Evolutionary conservation across 2,329 filamentous ascomycete species (phyloP).

Genomic region (Mycosphaerella sp.): DNA sequence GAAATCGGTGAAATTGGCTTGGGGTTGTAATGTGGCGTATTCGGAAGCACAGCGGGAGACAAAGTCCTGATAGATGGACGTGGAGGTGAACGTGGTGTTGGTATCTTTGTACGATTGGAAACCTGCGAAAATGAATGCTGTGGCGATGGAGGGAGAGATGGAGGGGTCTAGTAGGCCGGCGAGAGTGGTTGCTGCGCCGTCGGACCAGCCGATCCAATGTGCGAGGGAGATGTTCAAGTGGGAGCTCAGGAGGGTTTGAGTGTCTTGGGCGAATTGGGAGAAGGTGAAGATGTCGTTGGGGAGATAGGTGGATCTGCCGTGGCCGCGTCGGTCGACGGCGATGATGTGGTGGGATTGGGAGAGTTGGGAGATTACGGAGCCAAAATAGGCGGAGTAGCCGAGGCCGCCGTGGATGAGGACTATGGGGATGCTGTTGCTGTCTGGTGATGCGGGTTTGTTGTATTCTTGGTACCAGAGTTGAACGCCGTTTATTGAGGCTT

Average conservation of each 20-base stretch:
- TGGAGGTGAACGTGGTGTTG: constrained; percentile 35
- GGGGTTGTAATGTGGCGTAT: constrained; percentile 36
- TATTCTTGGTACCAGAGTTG: constrained; percentile 42
- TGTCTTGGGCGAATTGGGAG: constrained; percentile 37
- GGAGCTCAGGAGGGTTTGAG: constrained; percentile 31
- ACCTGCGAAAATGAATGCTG: constrained; percentile 40
- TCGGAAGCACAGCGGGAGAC: constrained; percentile 35
- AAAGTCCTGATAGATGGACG: constrained; percentile 34
- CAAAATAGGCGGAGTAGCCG: constrained; percentile 41
- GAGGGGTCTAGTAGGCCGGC: constrained; percentile 34
- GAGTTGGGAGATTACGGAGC: constrained; percentile 36
- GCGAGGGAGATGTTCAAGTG: constrained; percentile 30
- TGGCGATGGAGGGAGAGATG: constrained; percentile 33
- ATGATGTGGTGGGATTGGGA: constrained; percentile 37
- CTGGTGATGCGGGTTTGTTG: constrained; percentile 30
- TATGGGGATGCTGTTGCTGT: constrained; percentile 31
- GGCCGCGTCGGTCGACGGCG: constrained; percentile 40
- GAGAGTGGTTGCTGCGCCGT: constrained; percentile 39
- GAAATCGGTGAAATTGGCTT: constrained; percentile 36
- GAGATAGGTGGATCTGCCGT: constrained; percentile 39
- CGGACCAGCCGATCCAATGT: constrained; percentile 40
- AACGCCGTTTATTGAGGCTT: constrained; percentile 35
- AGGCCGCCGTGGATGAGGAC: constrained; percentile 41
- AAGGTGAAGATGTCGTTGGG: constrained; percentile 37
- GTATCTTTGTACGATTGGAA: constrained; percentile 33